These are phyloP conservation scores for Pulveroboletus frians DNA, from an alignment of 768 basidiomycete genomes.

Conservation along the genomic window DNA sequence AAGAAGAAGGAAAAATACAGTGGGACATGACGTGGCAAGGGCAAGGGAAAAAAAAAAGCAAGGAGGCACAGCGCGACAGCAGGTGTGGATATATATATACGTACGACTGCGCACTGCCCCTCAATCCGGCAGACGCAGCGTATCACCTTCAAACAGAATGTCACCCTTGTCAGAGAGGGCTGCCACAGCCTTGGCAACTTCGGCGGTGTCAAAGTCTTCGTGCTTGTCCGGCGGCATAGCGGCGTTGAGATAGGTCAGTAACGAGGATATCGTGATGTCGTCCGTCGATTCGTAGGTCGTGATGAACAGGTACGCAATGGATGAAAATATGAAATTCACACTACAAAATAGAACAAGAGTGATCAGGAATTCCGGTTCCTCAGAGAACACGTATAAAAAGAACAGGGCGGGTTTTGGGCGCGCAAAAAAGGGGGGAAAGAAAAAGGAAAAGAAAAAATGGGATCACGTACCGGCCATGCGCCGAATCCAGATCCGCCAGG, in stretches of 20 bases:
- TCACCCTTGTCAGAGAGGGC: conserved; percentile 43
- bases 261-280: conserved; percentile 63
- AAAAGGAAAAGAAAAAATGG: background rate
- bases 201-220: conserved; percentile 75
- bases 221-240: conserved; percentile 75
- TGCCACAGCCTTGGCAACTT: conserved; percentile 53
- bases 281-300: conserved; percentile 64
- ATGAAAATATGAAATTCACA: conserved; percentile 54
- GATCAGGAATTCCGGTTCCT: conserved; percentile 6
- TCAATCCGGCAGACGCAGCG: conserved; percentile 27
- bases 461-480: conserved; percentile 53
- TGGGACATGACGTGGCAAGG: background rate
- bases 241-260: conserved; percentile 69
- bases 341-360: conserved; percentile 29
- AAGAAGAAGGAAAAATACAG: conserved; percentile 10
- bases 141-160: conserved; percentile 50
- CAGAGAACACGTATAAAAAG: conserved; percentile 3
- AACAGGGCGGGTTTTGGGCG: background rate
- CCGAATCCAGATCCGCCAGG: conserved; percentile 57
- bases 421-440: background rate
- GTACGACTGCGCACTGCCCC: background rate
- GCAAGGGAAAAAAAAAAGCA: background rate
- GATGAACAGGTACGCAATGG: conserved; percentile 59
- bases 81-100: background rate
- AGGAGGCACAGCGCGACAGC: too few relatives aligned